These are phyloP conservation scores for Cytospora piceicola DNA, from an alignment of 2,329 filamentous ascomycete genomes.

Conservation along the genomic window DNA sequence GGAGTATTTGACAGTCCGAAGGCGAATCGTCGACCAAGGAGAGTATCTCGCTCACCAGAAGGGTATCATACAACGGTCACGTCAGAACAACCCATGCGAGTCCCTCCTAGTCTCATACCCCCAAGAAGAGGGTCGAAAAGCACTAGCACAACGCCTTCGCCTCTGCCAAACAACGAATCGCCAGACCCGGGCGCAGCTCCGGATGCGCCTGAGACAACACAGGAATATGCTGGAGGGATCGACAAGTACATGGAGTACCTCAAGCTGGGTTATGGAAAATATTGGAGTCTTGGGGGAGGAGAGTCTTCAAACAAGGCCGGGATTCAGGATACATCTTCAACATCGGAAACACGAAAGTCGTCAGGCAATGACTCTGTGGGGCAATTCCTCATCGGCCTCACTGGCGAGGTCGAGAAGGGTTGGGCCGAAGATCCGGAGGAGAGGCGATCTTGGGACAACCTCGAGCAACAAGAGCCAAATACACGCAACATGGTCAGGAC, in stretches of 20 bases:
- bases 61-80: conserved; percentile 28
- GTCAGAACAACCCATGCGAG: conserved; percentile 19
- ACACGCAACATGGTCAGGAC: conserved; percentile 67
- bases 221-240: conserved; percentile 46
- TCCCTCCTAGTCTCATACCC: conserved; percentile 29
- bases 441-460: conserved; percentile 39
- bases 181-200: not conserved
- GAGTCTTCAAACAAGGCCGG: conserved; percentile 23
- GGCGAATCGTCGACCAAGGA: conserved; percentile 60
- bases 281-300: conserved; percentile 55
- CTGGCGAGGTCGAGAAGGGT: conserved; percentile 63
- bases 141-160: conserved; percentile 3
- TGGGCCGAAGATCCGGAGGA: conserved; percentile 39
- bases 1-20: conserved; percentile 80
- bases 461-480: conserved; percentile 44
- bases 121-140: conserved; percentile 14
- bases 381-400: conserved; percentile 69
- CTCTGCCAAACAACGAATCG: conserved; percentile 9
- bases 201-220: conserved; percentile 1
- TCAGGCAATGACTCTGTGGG: conserved; percentile 40
- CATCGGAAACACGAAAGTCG: conserved; percentile 17
- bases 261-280: conserved; percentile 69
- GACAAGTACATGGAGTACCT: conserved; percentile 66
- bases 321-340: conserved; percentile 14
- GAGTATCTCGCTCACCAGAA: conserved; percentile 38